A percentile compares a stretch with the other conserved stretches of the same genome.
Evolutionary conservation across 2,329 filamentous ascomycete species (phyloP).

Genomic region (Fusarium buxicola): DNA sequence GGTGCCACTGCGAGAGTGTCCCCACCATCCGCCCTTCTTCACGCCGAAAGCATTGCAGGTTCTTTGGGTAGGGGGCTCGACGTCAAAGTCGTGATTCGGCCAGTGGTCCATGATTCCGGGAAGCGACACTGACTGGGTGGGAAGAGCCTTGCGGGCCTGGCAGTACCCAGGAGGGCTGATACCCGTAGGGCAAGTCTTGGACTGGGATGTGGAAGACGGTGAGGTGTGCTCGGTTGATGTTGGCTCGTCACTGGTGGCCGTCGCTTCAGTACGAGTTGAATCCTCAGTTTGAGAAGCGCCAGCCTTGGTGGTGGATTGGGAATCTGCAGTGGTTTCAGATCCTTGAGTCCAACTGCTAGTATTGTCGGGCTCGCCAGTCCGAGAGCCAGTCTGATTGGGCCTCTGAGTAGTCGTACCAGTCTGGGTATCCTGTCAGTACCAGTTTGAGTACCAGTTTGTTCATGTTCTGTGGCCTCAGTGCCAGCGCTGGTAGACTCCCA

Average conservation of each 20-base stretch:
- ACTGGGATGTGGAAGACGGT: background rate
- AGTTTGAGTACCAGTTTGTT: background rate
- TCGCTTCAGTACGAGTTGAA: background rate
- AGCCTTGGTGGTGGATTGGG: background rate
- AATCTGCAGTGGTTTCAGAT: background rate
- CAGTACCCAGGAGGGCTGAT: background rate
- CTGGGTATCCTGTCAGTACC: background rate
- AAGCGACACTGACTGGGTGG: background rate
- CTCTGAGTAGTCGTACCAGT: too few relatives aligned
- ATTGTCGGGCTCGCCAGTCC: too few relatives aligned
- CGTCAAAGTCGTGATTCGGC: background rate
- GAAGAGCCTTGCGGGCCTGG: background rate
- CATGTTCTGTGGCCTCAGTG: background rate
- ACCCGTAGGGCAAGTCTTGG: background rate
- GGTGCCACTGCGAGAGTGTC: background rate
- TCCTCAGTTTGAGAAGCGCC: background rate
- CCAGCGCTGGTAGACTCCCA: background rate
- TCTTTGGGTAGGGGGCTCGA: background rate
- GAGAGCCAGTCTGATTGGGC: too few relatives aligned
- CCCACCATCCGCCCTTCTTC: slow-evolving; percentile 12
- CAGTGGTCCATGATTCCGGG: slow-evolving; percentile 8
- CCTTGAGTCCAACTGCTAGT: too few relatives aligned
- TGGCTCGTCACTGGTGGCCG: background rate
- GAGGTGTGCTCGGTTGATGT: background rate
- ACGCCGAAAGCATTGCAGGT: slow-evolving; percentile 14